phyloP scores from a whole-genome alignment of 176 grass and related monocot species.

The Secale cereale region DNA sequence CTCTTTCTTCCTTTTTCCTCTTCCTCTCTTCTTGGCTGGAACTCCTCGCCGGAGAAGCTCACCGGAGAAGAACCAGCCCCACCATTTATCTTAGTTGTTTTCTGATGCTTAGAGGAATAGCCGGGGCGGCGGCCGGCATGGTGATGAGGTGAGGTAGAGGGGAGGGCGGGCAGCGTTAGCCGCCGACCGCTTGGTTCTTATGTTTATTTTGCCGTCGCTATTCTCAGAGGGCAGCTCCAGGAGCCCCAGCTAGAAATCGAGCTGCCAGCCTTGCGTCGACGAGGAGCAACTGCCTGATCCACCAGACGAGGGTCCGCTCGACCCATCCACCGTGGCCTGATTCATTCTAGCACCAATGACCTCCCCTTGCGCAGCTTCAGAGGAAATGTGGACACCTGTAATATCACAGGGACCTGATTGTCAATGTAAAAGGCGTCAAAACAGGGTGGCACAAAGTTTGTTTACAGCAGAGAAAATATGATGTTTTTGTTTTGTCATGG shows the following conservation, averaged over 20 bases:
- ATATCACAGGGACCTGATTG: conserved; percentile 72
- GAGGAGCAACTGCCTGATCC: conserved; percentile 59
- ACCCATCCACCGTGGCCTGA: conserved; percentile 84
- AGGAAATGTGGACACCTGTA: conserved; percentile 76
- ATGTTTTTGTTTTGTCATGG: too few relatives aligned
- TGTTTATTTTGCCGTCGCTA: too few relatives aligned
- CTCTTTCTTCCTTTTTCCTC: too few relatives aligned
- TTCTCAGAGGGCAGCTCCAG: neutral
- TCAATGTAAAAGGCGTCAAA: neutral
- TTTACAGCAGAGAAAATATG: neutral
- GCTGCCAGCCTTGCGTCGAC: conserved; percentile 50
- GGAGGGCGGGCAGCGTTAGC: too few relatives aligned
- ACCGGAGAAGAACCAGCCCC: too few relatives aligned
- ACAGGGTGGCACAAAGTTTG: neutral
- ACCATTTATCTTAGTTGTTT: too few relatives aligned
- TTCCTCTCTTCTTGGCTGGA: too few relatives aligned
- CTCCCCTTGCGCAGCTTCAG: conserved; percentile 74
- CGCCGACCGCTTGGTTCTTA: too few relatives aligned
- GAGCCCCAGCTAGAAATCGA: conserved; percentile 56
- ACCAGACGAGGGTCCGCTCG: conserved; percentile 52
- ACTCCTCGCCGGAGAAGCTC: too few relatives aligned
- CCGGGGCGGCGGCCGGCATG: too few relatives aligned
- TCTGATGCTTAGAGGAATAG: too few relatives aligned
- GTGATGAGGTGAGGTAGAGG: too few relatives aligned
- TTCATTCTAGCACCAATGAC: conserved; percentile 81